phyloP scores from a whole-genome alignment of 148 eudicot species.

The Rheum nobile region DNA sequence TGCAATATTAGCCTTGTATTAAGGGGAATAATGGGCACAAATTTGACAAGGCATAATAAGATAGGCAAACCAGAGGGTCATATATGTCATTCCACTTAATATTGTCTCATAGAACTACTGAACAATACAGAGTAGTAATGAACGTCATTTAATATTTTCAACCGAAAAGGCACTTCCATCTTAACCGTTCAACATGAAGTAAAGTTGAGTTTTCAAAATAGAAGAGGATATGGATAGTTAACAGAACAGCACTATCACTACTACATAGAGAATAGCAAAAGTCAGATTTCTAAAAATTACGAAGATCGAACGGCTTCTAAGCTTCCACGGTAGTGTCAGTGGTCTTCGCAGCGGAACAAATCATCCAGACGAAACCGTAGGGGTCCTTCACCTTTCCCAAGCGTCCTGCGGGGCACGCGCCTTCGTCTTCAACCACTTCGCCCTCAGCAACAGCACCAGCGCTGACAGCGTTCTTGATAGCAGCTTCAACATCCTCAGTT shows the following conservation, averaged over 20 bases:
- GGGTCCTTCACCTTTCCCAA: slow-evolving; percentile 73
- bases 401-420: slow-evolving; percentile 18
- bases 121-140: not conserved
- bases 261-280: not conserved
- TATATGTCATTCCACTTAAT: no score
- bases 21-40: no score
- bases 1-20: no score
- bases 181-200: not conserved
- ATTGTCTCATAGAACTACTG: no score
- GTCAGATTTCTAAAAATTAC: not conserved
- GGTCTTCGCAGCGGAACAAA: slow-evolving; percentile 36
- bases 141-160: not conserved
- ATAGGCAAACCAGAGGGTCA: no score
- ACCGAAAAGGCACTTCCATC: not conserved
- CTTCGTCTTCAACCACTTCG: slow-evolving; percentile 40
- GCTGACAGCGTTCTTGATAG: slow-evolving; percentile 39
- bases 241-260: not conserved
- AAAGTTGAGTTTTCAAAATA: not conserved
- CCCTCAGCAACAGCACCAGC: slow-evolving; percentile 65
- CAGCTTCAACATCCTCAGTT: slow-evolving; percentile 54
- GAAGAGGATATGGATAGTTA: not conserved
- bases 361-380: slow-evolving; percentile 51
- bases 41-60: no score
- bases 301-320: slow-evolving; percentile 12
- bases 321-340: slow-evolving; percentile 25